These are phyloP conservation scores for Ustilago cynodontis DNA, from an alignment of 1,284 basidiomycete species.

Conservation along the genomic window DNA sequence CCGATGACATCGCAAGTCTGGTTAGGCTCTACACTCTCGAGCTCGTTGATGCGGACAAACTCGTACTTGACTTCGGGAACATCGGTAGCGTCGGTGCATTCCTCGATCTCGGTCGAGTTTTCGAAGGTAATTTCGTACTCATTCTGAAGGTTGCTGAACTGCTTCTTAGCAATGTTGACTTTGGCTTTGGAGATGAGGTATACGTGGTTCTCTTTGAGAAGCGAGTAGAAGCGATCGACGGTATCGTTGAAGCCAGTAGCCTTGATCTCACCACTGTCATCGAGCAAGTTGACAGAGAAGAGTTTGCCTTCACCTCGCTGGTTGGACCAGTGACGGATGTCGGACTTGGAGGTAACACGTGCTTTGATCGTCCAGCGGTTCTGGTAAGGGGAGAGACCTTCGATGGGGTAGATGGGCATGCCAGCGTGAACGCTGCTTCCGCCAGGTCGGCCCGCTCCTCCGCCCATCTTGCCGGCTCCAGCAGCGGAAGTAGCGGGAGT, in stretches of 20 bases:
- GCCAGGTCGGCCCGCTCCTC: constrained; percentile 38
- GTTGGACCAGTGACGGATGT: constrained; percentile 91
- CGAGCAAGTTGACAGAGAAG: constrained; percentile 93
- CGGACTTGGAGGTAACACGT: constrained; percentile 88
- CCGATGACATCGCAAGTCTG: constrained; percentile 70
- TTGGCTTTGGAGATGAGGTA: constrained; percentile 91
- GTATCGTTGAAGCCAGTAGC: constrained; percentile 88
- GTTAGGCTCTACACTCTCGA: constrained; percentile 67
- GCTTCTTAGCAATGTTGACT: constrained; percentile 96
- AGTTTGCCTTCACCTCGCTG: constrained; percentile 92
- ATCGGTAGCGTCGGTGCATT: constrained; percentile 65
- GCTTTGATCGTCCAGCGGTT: constrained; percentile 98
- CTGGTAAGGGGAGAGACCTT: constrained; percentile 94
- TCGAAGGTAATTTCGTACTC: constrained; percentile 96
- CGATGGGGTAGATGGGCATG: constrained; percentile 82
- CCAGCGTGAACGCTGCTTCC: constrained; percentile 58
- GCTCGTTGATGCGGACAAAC: constrained; percentile 65
- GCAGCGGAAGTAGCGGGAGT: constrained; percentile 46
- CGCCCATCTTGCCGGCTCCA: constrained; percentile 28
- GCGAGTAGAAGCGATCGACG: constrained; percentile 85
- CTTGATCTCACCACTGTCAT: constrained; percentile 78
- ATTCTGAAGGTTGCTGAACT: constrained; percentile 89
- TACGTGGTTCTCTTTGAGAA: constrained; percentile 90
- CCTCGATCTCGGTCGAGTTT: constrained; percentile 71
- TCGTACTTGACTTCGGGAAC: constrained; percentile 70